A percentile compares a stretch with the other conserved stretches of the same genome.
Evolutionary conservation across 2,329 filamentous ascomycete species (phyloP).

Genomic region (Xylaria sp.): DNA sequence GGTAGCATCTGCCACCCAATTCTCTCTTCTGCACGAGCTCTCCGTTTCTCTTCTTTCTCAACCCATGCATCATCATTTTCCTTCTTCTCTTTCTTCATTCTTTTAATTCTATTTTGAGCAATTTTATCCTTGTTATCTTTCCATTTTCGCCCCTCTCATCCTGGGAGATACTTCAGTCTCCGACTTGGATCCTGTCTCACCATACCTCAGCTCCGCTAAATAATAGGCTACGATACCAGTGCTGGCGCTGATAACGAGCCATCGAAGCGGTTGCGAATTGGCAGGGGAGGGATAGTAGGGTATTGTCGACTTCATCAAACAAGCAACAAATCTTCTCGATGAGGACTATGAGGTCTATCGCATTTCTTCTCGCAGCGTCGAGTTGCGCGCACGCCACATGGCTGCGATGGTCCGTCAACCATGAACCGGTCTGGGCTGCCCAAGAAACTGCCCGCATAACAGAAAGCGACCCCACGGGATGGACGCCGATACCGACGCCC

Average conservation of each 20-base stretch:
- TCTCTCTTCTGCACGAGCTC: conserved; percentile 3
- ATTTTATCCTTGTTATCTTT: conserved; percentile 21
- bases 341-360: conserved; percentile 36
- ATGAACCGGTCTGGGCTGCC: conserved; percentile 35
- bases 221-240: conserved; percentile 18
- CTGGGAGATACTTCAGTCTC: conserved; percentile 12
- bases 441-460: conserved; percentile 38
- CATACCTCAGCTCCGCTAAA: conserved; percentile 3
- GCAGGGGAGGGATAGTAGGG: conserved; percentile 3
- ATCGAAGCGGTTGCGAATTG: conserved; percentile 2
- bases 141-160: background rate
- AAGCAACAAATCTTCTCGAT: background rate
- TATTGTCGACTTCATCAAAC: background rate
- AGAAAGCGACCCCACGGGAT: conserved; percentile 33
- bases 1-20: conserved; percentile 28
- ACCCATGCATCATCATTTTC: background rate
- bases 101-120: conserved; percentile 23
- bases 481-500: conserved; percentile 45
- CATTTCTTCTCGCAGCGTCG: conserved; percentile 37
- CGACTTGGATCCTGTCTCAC: background rate
- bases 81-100: conserved; percentile 17
- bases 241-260: conserved; percentile 27
- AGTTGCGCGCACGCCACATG: conserved; percentile 39
- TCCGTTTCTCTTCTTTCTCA: conserved; percentile 16
- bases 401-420: conserved; percentile 42